Conservation (phyloP, 2,329 filamentous ascomycete genomes). For the Trichoderma sp. region DNA sequence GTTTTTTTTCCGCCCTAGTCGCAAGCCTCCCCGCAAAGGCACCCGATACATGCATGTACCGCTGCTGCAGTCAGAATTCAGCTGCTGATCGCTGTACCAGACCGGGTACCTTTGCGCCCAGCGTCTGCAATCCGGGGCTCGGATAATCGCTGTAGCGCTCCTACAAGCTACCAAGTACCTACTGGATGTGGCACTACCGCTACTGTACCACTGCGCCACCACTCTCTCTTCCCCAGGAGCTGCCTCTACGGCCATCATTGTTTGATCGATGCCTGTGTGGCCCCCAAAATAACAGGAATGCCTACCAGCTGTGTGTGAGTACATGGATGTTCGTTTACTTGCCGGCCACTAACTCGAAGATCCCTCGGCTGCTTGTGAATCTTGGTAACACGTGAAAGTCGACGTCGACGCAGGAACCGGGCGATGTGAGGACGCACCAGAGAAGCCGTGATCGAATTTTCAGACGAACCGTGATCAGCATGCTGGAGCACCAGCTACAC, state of each 20-base stretch:
- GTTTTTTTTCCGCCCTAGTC: neutral
- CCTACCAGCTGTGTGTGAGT: neutral
- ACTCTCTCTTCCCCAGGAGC: neutral
- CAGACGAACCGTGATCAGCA: neutral
- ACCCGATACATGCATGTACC: neutral
- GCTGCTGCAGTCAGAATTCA: neutral
- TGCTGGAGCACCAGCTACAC: neutral
- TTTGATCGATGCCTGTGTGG: neutral
- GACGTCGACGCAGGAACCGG: neutral
- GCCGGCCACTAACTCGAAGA: constrained; percentile 13
- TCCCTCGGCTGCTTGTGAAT: constrained; percentile 27
- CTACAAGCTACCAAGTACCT: neutral
- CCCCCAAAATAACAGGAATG: constrained; percentile 6
- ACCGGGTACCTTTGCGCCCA: neutral
- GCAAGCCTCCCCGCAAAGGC: constrained; percentile 17
- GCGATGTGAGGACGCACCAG: neutral
- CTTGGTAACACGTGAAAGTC: constrained; percentile 22
- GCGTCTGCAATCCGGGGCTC: neutral
- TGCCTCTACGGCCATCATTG: neutral
- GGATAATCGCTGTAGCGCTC: neutral
- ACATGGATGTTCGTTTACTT: constrained; percentile 11
- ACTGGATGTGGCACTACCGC: neutral
- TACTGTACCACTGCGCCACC: neutral
- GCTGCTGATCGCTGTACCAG: neutral
- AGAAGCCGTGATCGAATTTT: neutral